These are phyloP conservation scores for Colletotrichum sp. DNA, from an alignment of 2,329 filamentous ascomycete species.

Conservation along the genomic window DNA sequence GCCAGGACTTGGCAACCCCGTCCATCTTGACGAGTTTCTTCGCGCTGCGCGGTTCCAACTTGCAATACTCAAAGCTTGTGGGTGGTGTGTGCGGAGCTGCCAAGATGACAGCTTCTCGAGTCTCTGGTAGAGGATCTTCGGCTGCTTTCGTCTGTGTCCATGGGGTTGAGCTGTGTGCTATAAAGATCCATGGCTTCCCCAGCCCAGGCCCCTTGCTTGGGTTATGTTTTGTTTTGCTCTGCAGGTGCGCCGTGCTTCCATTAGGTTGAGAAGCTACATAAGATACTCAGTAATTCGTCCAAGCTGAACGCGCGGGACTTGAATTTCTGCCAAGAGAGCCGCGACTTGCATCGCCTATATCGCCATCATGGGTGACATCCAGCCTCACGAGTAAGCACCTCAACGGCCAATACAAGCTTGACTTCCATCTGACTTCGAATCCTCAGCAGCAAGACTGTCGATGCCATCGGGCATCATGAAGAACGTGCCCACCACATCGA, in stretches of 20 bases:
- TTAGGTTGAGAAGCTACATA: not conserved
- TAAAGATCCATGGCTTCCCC: conserved; percentile 16
- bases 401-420: no score
- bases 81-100: conserved; percentile 7
- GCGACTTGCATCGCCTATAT: not conserved
- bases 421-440: not conserved
- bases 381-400: not conserved
- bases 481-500: conserved; percentile 16
- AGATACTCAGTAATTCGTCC: not conserved
- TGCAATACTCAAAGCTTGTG: not conserved
- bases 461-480: conserved; percentile 31
- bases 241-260: not conserved
- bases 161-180: not conserved
- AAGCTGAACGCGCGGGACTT: not conserved
- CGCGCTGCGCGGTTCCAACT: not conserved
- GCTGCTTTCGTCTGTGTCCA: not conserved
- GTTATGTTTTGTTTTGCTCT: not conserved
- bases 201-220: not conserved
- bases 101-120: conserved; percentile 4
- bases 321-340: not conserved
- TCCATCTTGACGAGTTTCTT: conserved; percentile 5
- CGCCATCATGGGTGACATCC: conserved; percentile 17
- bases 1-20: not conserved
- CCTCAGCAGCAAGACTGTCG: conserved; percentile 30
- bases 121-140: conserved; percentile 1